A percentile compares a stretch with the other conserved stretches of the same genome.
phyloP scores from a whole-genome alignment of 352 stramenopile genomes.

The Phytophthora palmivora region DNA sequence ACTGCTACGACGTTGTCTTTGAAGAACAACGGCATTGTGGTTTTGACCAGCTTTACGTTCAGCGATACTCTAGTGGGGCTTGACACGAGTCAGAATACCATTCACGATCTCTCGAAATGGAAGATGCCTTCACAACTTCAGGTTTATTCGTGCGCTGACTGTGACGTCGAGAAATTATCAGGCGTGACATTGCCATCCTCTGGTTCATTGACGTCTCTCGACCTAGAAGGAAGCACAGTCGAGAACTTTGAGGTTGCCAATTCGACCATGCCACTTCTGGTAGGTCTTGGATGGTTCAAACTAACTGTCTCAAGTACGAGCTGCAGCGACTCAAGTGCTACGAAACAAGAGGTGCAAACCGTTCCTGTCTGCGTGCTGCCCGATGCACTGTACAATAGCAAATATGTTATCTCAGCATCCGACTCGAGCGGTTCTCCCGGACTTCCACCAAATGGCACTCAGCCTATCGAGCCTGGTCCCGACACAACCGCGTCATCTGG shows the following conservation, averaged over 20 bases:
- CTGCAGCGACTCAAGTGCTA: slow-evolving; percentile 37
- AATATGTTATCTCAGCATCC: slow-evolving; percentile 28
- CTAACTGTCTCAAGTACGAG: slow-evolving; percentile 31
- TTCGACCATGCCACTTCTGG: slow-evolving; percentile 27
- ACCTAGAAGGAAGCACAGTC: slow-evolving; percentile 38
- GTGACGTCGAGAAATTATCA: slow-evolving; percentile 34
- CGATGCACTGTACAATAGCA: slow-evolving; percentile 41
- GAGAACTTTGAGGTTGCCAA: slow-evolving; percentile 35
- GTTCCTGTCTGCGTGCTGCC: slow-evolving; percentile 43
- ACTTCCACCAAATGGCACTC: slow-evolving; percentile 9
- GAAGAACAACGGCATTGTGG: slow-evolving; percentile 34
- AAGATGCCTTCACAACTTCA: slow-evolving; percentile 44
- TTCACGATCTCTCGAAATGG: slow-evolving; percentile 39
- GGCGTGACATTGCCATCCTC: slow-evolving; percentile 39
- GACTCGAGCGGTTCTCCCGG: not conserved
- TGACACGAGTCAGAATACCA: slow-evolving; percentile 41
- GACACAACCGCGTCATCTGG: slow-evolving; percentile 13
- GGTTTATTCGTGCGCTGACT: slow-evolving; percentile 38
- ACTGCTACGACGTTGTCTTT: slow-evolving; percentile 36
- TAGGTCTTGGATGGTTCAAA: slow-evolving; percentile 17
- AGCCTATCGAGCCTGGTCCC: not conserved
- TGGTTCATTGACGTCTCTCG: slow-evolving; percentile 30
- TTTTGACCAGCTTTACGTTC: slow-evolving; percentile 32
- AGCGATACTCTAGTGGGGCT: slow-evolving; percentile 30
- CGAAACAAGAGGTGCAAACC: slow-evolving; percentile 21